These are phyloP conservation scores for Eucalyptus marginata DNA, from an alignment of 345 rosid genomes.

Conservation along the genomic window DNA sequence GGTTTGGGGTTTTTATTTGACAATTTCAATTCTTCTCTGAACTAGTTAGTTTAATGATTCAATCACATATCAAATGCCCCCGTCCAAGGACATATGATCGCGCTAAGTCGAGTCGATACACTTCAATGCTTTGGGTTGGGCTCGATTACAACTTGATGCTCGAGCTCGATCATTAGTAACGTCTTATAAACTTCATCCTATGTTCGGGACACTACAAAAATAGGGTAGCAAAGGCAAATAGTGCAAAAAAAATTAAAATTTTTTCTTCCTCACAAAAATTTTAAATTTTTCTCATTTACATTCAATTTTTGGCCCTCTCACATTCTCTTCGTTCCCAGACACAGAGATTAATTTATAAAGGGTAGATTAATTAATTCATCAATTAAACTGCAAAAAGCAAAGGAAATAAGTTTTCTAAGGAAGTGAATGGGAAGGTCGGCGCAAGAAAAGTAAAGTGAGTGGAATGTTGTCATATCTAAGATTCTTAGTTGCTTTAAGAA, in stretches of 20 bases:
- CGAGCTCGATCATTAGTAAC: not conserved
- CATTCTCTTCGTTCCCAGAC: not conserved
- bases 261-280: not conserved
- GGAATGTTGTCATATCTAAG: not conserved
- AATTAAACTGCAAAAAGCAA: not conserved
- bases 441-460: not conserved
- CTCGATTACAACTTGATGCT: not conserved
- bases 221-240: not conserved
- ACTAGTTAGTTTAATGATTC: not conserved
- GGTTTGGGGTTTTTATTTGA: too few species aligned
- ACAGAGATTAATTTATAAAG: not conserved
- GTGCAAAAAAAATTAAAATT: not conserved
- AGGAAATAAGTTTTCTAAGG: not conserved
- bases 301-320: not conserved
- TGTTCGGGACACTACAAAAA: not conserved
- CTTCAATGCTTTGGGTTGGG: not conserved
- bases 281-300: not conserved
- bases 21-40: not conserved
- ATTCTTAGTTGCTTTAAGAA: not conserved
- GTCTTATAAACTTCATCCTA: not conserved
- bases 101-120: rapidly evolving
- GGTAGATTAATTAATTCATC: not conserved
- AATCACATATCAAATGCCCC: not conserved
- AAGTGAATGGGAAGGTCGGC: not conserved
- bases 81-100: not conserved